Percentiles rank a stretch among this genome's conserved stretches.
Evolutionary conservation across 805 yeast species (phyloP).

Genomic region (Kazachstania viticola): DNA sequence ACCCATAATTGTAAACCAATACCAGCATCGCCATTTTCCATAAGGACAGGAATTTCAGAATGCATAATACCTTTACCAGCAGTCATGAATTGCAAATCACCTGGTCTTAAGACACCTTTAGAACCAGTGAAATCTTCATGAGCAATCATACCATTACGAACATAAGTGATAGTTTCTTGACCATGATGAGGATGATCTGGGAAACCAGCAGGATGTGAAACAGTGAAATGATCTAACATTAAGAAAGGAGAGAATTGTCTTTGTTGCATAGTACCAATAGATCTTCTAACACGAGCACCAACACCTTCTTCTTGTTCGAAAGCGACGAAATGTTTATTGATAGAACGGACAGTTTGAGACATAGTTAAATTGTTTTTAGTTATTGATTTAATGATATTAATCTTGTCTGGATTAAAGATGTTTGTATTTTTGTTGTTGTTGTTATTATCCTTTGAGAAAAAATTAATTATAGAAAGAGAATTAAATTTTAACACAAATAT

Average conservation of each 20-base stretch:
- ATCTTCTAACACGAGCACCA: slow-evolving; percentile 78
- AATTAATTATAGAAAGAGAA: too few species aligned
- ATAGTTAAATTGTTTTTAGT: too few species aligned
- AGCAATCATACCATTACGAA: slow-evolving; percentile 55
- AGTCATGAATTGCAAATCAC: slow-evolving; percentile 89
- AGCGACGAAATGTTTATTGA: slow-evolving; percentile 43
- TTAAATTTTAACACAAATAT: too few species aligned
- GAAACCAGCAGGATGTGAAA: slow-evolving; percentile 56
- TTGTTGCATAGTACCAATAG: slow-evolving; percentile 57
- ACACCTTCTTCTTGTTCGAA: slow-evolving; percentile 72
- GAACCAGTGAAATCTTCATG: slow-evolving; percentile 84
- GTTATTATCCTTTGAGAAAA: too few species aligned
- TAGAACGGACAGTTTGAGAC: too few species aligned
- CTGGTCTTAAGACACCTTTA: slow-evolving; percentile 64
- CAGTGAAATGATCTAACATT: slow-evolving; percentile 69
- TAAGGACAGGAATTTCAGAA: slow-evolving; percentile 69
- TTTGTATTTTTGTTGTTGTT: too few species aligned
- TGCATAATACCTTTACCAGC: slow-evolving; percentile 85
- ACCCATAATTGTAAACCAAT: slow-evolving; percentile 84
- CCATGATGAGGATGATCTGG: slow-evolving; percentile 82
- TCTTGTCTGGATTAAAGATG: too few species aligned
- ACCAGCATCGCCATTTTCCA: slow-evolving; percentile 36
- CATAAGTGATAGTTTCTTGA: slow-evolving; percentile 66
- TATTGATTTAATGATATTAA: too few species aligned
- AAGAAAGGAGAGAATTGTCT: slow-evolving; percentile 75